A percentile compares a stretch with the other conserved stretches of the same genome.
Conservation (phyloP, 73 alveolate genomes). For the Tetrahymena malaccensis region DNA sequence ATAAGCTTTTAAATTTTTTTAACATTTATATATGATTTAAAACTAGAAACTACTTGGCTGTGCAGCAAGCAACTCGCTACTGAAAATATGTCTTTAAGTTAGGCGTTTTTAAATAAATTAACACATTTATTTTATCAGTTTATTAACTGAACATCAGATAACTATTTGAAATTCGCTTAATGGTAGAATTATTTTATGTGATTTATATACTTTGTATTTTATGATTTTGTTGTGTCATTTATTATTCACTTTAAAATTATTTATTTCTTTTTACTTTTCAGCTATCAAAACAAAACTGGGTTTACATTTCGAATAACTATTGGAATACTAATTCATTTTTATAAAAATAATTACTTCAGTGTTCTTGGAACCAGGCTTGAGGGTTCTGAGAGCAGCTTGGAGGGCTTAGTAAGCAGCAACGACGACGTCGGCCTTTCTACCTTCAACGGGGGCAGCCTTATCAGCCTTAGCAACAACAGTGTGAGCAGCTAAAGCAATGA, state of each 20-base stretch:
- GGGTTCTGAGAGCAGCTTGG: conserved; percentile 81
- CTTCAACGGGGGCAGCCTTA: conserved; percentile 60
- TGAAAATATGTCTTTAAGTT: not conserved
- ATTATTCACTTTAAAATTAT: not conserved
- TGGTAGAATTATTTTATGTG: not conserved
- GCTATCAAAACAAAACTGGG: not conserved
- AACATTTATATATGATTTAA: no score
- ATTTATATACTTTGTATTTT: not conserved
- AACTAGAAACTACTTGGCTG: not conserved
- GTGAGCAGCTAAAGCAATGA: conserved; percentile 78
- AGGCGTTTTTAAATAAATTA: not conserved
- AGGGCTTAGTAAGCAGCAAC: conserved; percentile 91
- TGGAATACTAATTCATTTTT: not conserved
- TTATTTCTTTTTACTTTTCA: not conserved
- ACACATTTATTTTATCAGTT: not conserved
- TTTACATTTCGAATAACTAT: not conserved
- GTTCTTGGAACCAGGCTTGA: conserved; percentile 63
- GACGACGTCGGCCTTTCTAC: conserved; percentile 87
- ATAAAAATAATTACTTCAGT: conserved; percentile 17
- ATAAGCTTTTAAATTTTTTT: no score
- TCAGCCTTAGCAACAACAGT: conserved; percentile 68
- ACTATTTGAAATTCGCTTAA: not conserved
- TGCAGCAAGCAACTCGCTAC: not conserved
- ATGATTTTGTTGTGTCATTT: not conserved
- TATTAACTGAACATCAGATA: not conserved